Percentiles rank a stretch among this genome's conserved stretches.
Evolutionary conservation across 2,329 filamentous ascomycete genomes (phyloP).

Genomic region (Aspergillus novofumigatus): DNA sequence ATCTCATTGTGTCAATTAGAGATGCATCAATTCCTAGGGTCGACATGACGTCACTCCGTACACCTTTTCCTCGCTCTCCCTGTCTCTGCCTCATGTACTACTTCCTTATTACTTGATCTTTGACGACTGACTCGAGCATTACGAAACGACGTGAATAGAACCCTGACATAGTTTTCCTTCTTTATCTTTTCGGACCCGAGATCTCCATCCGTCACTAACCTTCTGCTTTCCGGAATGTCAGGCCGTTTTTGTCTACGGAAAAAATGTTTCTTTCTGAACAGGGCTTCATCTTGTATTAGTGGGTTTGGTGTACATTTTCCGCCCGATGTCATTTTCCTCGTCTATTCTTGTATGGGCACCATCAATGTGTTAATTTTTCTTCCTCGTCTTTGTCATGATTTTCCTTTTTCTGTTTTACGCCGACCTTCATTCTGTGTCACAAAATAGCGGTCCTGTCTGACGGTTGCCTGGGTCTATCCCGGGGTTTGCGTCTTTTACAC

Average conservation of each 20-base stretch:
- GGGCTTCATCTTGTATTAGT: background rate
- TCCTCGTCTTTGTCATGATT: constrained; percentile 2
- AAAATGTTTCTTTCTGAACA: background rate
- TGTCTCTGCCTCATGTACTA: constrained; percentile 12
- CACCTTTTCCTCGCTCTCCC: constrained; percentile 5
- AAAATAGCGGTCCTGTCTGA: background rate
- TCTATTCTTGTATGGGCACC: constrained; percentile 21
- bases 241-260: background rate
- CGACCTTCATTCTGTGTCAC: background rate
- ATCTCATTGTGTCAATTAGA: constrained; percentile 20
- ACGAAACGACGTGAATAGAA: constrained; percentile 11
- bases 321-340: constrained; percentile 20
- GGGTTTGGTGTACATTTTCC: background rate
- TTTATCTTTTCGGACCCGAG: background rate
- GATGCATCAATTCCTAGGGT: constrained; percentile 13
- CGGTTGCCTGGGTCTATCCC: background rate
- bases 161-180: constrained; percentile 1
- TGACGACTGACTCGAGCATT: constrained; percentile 9
- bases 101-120: background rate
- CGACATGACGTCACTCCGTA: constrained; percentile 7
- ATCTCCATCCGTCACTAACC: background rate
- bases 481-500: background rate
- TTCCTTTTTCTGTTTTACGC: constrained; percentile 10
- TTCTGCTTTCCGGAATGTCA: background rate
- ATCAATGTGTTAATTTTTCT: background rate